phyloP scores from a whole-genome alignment of 305 asterid species.

The Fraxinus angustifolia region DNA sequence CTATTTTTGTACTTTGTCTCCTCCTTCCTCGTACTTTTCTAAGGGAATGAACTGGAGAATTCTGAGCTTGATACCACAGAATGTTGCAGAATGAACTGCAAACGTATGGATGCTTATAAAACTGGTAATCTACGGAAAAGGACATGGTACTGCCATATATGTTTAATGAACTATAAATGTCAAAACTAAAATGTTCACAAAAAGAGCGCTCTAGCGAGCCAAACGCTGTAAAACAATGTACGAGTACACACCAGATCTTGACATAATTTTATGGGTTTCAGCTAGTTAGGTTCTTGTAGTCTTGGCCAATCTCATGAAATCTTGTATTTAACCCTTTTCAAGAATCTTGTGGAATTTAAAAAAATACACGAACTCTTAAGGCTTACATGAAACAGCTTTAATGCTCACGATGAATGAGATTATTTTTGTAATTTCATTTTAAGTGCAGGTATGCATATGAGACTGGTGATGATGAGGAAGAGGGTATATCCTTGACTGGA shows the following conservation, averaged over 20 bases:
- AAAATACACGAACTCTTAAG: neutral
- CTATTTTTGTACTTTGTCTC: neutral
- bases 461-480: conserved; percentile 79
- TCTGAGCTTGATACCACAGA: neutral
- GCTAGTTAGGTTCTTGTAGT: neutral
- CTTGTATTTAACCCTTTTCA: neutral
- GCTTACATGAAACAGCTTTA: neutral
- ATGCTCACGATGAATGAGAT: neutral
- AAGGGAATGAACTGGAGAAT: neutral
- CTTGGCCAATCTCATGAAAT: neutral
- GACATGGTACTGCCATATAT: neutral
- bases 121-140: neutral
- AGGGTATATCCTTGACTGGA: conserved; percentile 64
- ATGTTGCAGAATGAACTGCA: neutral
- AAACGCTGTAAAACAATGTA: neutral
- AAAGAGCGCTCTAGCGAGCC: neutral
- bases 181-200: neutral
- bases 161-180: neutral
- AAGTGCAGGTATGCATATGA: conserved; percentile 71
- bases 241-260: neutral
- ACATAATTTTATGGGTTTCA: neutral
- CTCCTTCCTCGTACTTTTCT: neutral
- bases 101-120: neutral
- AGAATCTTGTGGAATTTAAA: neutral
- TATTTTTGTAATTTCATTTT: neutral